Conservation (phyloP, 2,329 filamentous ascomycete species). For the Chaetomiaceae sp. region DNA sequence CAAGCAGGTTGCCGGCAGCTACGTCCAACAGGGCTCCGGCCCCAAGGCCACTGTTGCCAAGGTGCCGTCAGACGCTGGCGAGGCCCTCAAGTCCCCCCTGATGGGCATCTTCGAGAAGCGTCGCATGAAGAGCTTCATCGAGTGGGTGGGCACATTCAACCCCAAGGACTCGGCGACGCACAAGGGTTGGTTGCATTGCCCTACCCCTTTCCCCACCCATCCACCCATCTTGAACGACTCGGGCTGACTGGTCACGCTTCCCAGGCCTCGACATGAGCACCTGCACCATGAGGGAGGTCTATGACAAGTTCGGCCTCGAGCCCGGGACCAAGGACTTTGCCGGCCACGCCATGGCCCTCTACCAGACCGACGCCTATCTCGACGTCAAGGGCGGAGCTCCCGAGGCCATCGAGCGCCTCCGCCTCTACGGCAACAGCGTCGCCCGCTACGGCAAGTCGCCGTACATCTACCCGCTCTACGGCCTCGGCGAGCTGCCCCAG, state of each 20-base stretch:
- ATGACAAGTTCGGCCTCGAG: constrained; percentile 96
- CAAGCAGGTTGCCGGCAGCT: constrained; percentile 93
- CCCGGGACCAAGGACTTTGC: constrained; percentile 87
- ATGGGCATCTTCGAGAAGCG: constrained; percentile 99
- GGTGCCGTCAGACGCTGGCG: constrained; percentile 86
- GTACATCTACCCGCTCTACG: constrained; percentile 99
- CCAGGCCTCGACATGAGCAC: constrained; percentile 72
- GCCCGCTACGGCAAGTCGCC: constrained; percentile 96
- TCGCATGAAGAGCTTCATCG: constrained; percentile 91
- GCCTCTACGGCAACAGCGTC: constrained; percentile 96
- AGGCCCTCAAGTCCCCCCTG: constrained; percentile 85
- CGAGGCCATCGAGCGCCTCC: constrained; percentile 86
- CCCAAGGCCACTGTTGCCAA: constrained; percentile 89
- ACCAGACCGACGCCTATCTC: constrained; percentile 85
- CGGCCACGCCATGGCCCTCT: constrained; percentile 97
- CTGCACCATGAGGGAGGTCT: constrained; percentile 96
- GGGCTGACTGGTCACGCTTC: not conserved
- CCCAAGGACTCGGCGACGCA: constrained; percentile 76
- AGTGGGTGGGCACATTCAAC: constrained; percentile 89
- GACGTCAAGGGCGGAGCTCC: constrained; percentile 65
- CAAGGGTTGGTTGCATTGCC: constrained; percentile 60
- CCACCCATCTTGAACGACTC: not conserved
- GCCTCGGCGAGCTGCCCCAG: constrained; percentile 92
- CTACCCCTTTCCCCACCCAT: not conserved
- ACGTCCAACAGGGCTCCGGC: constrained; percentile 83